These are phyloP conservation scores for Pseudozyma thailandica DNA, from an alignment of 1,284 basidiomycete species.

Conservation along the genomic window DNA sequence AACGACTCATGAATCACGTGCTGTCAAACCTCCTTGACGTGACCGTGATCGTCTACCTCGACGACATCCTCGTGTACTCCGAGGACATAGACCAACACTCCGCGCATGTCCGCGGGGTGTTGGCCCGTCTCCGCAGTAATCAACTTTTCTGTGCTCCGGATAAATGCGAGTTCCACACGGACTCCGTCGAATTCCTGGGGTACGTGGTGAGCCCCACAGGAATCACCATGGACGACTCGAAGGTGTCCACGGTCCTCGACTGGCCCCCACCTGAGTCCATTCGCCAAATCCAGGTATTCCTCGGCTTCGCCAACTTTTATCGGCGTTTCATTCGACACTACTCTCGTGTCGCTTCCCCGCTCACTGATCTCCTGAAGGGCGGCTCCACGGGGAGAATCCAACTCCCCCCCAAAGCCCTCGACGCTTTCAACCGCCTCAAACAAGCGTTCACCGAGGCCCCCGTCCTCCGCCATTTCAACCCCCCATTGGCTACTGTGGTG, in stretches of 20 bases:
- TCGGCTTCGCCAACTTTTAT: slow-evolving; percentile 70
- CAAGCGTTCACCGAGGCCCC: slow-evolving; percentile 10
- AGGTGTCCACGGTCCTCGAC: slow-evolving; percentile 68
- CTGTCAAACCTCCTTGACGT: too few relatives aligned
- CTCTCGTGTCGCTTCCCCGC: slow-evolving; percentile 65
- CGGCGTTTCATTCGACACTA: slow-evolving; percentile 70
- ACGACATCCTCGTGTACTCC: slow-evolving; percentile 72
- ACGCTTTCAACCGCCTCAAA: slow-evolving; percentile 10
- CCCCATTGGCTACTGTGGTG: slow-evolving; percentile 8
- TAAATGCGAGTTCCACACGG: slow-evolving; percentile 46
- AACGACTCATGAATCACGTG: slow-evolving; percentile 67
- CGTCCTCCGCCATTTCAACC: slow-evolving; percentile 8
- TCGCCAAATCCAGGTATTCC: slow-evolving; percentile 68
- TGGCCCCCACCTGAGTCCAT: slow-evolving; percentile 69
- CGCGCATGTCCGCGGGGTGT: slow-evolving; percentile 66
- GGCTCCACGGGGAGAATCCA: slow-evolving; percentile 3
- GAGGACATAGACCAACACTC: slow-evolving; percentile 68
- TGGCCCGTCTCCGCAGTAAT: slow-evolving; percentile 65
- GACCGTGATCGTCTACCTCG: slow-evolving; percentile 70
- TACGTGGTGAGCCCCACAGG: slow-evolving; percentile 67
- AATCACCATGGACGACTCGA: slow-evolving; percentile 70
- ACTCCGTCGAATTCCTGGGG: slow-evolving; percentile 68
- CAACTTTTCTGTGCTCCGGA: slow-evolving; percentile 11
- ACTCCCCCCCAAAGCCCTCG: neutral
- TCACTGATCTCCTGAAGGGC: slow-evolving; percentile 53